Evolutionary conservation across 2,329 filamentous ascomycete genomes (phyloP), one percentile per base, ranked within the genome.

Genomic region (Pseudogymnoascus sp.): DNA sequence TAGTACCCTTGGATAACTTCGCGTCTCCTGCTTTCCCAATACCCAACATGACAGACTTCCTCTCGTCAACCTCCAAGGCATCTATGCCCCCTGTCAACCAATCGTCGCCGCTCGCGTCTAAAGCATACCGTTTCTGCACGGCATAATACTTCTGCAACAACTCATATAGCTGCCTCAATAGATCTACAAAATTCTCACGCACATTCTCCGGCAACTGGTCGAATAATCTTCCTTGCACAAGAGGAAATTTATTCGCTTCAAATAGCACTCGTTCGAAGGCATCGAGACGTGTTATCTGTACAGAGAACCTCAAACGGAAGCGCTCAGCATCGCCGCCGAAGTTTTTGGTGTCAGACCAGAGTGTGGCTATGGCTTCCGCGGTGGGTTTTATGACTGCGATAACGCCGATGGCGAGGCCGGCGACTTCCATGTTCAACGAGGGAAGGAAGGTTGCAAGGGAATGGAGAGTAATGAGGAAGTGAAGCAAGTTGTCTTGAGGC

Each of bases 101-200:
- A 9, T 25, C 9, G 2, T 31, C 45, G 5, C 14, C 25, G 16
- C 8, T 18, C 14, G 7, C 25, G 8, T 9, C 25, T 9, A 52
- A 52, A 6, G 45, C 14, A 31, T 52, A 52, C n/a, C 45, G 23
- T n/a, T 31, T 28, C 25, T 52, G 23, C 25, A 52, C 45, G 16
- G 31, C 45, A 12, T 52, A 52, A 28, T 52, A 52, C 31, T 52
- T 52, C 25, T 52, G 14, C 14, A 52, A n/a, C 25, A 52, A 52
- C 14, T 52, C 45, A 52, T 52, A 52, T n/a, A 52, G 45, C 45
- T 52, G 45, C n/a, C 14, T 52, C 45, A 52, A 52, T 5, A 52
- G 45, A 52, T 52, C 45, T 52, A 52, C n/a, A 18, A 52, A 52
- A 52, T 52, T 52, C 14, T 52, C 45, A 16, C 25, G 31, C 7